These are phyloP conservation scores for Tricholoma bakamatsutake DNA, from an alignment of 768 basidiomycete genomes.

Conservation along the genomic window DNA sequence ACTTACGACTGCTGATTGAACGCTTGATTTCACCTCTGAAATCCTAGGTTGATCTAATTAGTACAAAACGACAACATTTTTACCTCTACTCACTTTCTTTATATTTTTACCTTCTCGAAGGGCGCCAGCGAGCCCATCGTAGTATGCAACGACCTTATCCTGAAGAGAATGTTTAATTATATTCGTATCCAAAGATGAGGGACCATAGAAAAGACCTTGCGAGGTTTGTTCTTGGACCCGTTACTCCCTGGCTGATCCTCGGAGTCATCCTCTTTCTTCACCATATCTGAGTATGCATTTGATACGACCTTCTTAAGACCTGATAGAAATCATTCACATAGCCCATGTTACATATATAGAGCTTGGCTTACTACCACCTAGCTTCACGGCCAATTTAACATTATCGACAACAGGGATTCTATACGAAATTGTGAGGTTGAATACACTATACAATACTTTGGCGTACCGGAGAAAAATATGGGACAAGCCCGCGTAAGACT, in stretches of 20 bases:
- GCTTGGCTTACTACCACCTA: background rate
- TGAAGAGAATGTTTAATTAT: background rate
- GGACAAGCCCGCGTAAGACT: conserved; percentile 39
- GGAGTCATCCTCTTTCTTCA: conserved; percentile 2
- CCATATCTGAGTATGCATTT: conserved; percentile 40
- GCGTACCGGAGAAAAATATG: conserved; percentile 40
- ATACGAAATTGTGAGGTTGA: background rate
- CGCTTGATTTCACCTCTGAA: conserved; percentile 30
- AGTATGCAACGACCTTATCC: conserved; percentile 18
- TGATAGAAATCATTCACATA: conserved; percentile 6
- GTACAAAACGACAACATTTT: background rate
- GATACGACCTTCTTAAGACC: conserved; percentile 38
- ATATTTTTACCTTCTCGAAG: conserved; percentile 21
- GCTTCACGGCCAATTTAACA: background rate
- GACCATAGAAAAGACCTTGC: no score
- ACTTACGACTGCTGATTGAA: conserved; percentile 29
- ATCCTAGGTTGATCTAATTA: conserved; percentile 14
- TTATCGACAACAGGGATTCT: background rate
- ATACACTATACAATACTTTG: background rate
- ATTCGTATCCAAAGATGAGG: background rate
- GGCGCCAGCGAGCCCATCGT: conserved; percentile 31
- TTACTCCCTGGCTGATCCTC: conserved; percentile 30
- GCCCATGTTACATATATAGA: background rate
- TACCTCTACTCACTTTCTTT: background rate
- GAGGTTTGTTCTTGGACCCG: conserved; percentile 31